Conservation (phyloP, 108 stramenopile species). For the Cyclotella baltica region DNA sequence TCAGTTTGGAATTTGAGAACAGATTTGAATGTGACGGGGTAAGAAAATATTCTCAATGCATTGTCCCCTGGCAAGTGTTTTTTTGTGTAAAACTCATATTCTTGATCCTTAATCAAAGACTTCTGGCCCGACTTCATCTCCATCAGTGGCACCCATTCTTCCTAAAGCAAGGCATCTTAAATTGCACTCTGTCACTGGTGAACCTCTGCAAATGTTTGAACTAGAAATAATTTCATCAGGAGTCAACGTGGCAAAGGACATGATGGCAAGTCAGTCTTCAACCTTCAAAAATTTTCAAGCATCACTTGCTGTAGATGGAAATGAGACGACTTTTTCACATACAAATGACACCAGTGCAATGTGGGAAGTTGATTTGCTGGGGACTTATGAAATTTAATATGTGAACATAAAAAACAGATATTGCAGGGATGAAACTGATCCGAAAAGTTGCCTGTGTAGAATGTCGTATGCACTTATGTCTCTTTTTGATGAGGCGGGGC, state of each 20-base stretch:
- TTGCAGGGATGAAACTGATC: not conserved
- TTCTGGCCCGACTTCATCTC: not conserved
- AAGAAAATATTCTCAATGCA: not conserved
- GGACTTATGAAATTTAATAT: not conserved
- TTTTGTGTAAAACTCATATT: not conserved
- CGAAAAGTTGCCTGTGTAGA: not conserved
- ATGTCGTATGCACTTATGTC: not conserved
- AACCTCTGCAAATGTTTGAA: not conserved
- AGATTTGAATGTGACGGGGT: not conserved
- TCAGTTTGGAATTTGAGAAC: not conserved
- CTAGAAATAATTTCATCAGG: not conserved
- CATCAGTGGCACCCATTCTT: not conserved
- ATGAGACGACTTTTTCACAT: not conserved
- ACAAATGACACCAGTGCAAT: not conserved
- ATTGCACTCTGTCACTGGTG: not conserved
- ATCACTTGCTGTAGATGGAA: not conserved
- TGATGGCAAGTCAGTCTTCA: not conserved
- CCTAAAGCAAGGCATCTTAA: not conserved
- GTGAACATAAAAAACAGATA: not conserved
- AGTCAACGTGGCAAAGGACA: conserved; percentile 2
- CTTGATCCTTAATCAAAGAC: not conserved
- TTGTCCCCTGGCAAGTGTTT: not conserved
- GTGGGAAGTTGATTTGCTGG: not conserved
- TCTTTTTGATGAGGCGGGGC: not conserved
- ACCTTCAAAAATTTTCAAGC: not conserved